phyloP scores from a whole-genome alignment of 1,139 yeast genomes.

The Suhomyces coccinellae region DNA sequence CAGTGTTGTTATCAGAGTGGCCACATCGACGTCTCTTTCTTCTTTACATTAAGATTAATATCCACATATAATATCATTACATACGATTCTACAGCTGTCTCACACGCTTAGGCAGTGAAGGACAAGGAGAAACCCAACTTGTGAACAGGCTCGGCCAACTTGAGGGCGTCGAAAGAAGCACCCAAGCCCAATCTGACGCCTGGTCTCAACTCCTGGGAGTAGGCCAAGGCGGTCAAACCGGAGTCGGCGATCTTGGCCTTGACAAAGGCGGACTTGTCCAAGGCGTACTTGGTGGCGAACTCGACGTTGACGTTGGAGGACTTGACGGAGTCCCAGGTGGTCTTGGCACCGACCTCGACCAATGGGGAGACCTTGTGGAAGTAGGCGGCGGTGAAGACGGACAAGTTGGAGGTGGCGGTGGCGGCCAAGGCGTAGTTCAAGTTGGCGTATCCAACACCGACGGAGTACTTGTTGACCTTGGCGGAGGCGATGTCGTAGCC shows the following conservation, averaged over 20 bases:
- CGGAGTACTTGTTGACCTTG: conserved; percentile 89
- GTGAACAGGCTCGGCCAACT: conserved; percentile 96
- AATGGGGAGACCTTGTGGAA: conserved; percentile 91
- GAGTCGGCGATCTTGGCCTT: conserved; percentile 98
- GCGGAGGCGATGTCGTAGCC: conserved; percentile 95
- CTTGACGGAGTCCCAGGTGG: conserved; percentile 84
- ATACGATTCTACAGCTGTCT: conserved; percentile 8
- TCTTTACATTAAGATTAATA: not conserved
- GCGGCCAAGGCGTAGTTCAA: conserved; percentile 86
- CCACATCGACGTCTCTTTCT: too few relatives aligned
- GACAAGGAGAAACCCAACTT: conserved; percentile 95
- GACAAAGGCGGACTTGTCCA: conserved; percentile 84
- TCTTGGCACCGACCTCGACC: conserved; percentile 98
- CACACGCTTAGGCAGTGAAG: conserved; percentile 68
- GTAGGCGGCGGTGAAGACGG: conserved; percentile 93
- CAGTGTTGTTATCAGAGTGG: too few relatives aligned
- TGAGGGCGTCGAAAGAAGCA: conserved; percentile 94
- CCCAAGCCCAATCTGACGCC: conserved; percentile 98
- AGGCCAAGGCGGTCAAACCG: conserved; percentile 91
- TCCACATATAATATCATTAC: conserved; percentile 8
- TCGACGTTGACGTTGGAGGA: conserved; percentile 77
- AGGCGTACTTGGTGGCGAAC: conserved; percentile 92
- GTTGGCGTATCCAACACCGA: conserved; percentile 91
- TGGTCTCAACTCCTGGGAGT: conserved; percentile 94
- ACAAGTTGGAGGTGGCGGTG: conserved; percentile 85